A percentile compares a stretch with the other conserved stretches of the same genome.
Conservation (phyloP, 768 basidiomycete genomes). For the Macrocybe gigantea region DNA sequence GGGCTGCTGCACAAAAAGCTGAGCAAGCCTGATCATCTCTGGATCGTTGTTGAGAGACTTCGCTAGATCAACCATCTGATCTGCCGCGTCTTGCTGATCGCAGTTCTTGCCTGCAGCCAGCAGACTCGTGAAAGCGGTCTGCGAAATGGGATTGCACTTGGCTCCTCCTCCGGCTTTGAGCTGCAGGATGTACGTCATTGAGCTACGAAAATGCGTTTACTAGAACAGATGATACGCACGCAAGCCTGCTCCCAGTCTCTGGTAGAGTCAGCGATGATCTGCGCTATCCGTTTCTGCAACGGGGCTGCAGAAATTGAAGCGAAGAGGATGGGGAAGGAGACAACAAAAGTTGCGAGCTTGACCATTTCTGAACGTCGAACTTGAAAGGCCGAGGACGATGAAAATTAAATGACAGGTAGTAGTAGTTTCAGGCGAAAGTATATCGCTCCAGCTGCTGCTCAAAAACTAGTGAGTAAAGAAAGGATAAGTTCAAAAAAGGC, state of each 20-base stretch:
- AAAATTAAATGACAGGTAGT: too few species aligned
- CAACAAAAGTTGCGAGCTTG: constrained; percentile 25
- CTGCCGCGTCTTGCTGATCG: constrained; percentile 44
- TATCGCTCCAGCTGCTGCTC: too few species aligned
- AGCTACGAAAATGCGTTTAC: not conserved
- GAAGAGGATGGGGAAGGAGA: constrained; percentile 18
- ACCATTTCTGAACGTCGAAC: constrained; percentile 15
- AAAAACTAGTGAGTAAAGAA: too few species aligned
- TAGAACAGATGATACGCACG: constrained; percentile 23
- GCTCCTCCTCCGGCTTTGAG: constrained; percentile 35
- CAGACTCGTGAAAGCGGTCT: constrained; percentile 37
- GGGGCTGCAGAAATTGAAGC: constrained; percentile 25
- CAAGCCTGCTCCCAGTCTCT: constrained; percentile 47
- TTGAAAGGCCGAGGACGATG: too few species aligned
- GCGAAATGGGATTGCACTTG: constrained; percentile 41
- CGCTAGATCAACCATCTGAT: constrained; percentile 45
- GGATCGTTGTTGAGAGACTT: constrained; percentile 31
- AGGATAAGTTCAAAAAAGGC: too few species aligned
- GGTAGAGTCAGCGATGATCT: constrained; percentile 42
- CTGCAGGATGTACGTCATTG: constrained; percentile 13
- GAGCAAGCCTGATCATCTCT: constrained; percentile 39
- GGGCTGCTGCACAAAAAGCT: constrained; percentile 46
- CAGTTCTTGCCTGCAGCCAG: constrained; percentile 38
- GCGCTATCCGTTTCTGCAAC: constrained; percentile 42
- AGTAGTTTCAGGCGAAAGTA: too few species aligned